These are phyloP conservation scores for Astrothelium subdiscretum DNA, from an alignment of 495 filamentous ascomycete species.

Conservation along the genomic window DNA sequence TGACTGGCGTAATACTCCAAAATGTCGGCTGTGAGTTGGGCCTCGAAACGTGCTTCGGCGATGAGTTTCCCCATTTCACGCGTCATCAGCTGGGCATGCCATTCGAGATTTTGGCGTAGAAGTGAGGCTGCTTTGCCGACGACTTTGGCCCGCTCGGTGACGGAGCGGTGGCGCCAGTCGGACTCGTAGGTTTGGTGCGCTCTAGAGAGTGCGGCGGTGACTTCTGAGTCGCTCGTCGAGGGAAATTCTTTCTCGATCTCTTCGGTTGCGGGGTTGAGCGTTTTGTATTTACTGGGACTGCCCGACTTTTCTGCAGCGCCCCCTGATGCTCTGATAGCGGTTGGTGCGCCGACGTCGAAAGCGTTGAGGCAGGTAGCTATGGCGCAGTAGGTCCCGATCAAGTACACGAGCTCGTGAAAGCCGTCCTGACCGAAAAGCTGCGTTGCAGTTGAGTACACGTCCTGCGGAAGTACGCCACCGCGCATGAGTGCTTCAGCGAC, in stretches of 20 bases:
- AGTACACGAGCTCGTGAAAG: background rate
- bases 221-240: background rate
- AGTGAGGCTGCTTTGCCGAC: background rate
- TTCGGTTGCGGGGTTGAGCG: background rate
- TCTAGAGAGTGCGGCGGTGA: background rate
- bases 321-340: background rate
- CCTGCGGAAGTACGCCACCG: background rate
- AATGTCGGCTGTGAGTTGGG: background rate
- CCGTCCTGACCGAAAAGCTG: background rate
- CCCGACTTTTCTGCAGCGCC: background rate
- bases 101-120: background rate
- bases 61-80: background rate
- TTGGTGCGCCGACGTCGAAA: background rate
- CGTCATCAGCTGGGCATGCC: background rate
- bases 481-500: background rate
- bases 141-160: background rate
- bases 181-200: background rate
- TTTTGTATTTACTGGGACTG: background rate
- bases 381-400: background rate
- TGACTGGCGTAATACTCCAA: background rate
- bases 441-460: background rate
- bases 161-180: background rate
- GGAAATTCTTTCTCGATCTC: background rate
- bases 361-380: background rate
- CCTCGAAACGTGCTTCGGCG: background rate